phyloP scores from a whole-genome alignment of 2,329 filamentous ascomycete genomes.

The Fusarium sp. region DNA sequence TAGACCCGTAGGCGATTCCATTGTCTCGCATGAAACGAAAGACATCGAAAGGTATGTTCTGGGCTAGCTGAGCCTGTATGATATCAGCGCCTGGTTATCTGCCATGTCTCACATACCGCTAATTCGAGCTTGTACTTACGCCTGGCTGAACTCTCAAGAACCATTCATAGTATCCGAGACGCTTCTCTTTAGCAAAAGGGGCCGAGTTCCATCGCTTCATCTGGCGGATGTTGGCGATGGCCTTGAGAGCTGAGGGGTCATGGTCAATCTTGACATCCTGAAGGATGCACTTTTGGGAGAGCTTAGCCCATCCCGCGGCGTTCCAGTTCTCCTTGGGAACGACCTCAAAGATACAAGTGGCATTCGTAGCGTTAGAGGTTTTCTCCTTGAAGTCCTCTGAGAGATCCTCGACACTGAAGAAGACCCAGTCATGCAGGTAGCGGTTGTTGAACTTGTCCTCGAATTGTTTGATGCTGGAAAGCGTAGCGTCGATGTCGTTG shows the following conservation, averaged over 20 bases:
- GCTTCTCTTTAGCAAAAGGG: slow-evolving; percentile 82
- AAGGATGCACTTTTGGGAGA: background rate
- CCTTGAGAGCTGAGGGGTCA: slow-evolving; percentile 1
- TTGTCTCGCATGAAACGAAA: slow-evolving; percentile 88
- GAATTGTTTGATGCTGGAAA: slow-evolving; percentile 65
- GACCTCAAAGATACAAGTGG: slow-evolving; percentile 76
- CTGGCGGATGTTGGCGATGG: slow-evolving; percentile 63
- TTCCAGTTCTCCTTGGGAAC: slow-evolving; percentile 83
- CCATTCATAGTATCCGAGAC: slow-evolving; percentile 70
- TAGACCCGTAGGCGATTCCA: slow-evolving; percentile 81
- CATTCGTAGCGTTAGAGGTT: slow-evolving; percentile 75
- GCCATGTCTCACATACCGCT: background rate
- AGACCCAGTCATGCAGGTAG: slow-evolving; percentile 88
- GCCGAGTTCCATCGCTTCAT: slow-evolving; percentile 88
- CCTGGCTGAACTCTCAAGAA: slow-evolving; percentile 72
- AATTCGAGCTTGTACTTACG: slow-evolving; percentile 53
- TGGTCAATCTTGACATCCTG: slow-evolving; percentile 2
- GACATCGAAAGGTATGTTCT: slow-evolving; percentile 81
- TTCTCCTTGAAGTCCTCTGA: slow-evolving; percentile 78
- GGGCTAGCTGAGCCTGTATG: slow-evolving; percentile 63
- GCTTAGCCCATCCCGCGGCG: slow-evolving; percentile 59
- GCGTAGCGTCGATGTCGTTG: slow-evolving; percentile 46
- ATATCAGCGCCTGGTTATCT: slow-evolving; percentile 17
- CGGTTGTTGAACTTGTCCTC: slow-evolving; percentile 75
- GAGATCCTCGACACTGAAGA: slow-evolving; percentile 86